These are phyloP conservation scores for Ramaria sp. DNA, from an alignment of 768 basidiomycete species.

Conservation along the genomic window DNA sequence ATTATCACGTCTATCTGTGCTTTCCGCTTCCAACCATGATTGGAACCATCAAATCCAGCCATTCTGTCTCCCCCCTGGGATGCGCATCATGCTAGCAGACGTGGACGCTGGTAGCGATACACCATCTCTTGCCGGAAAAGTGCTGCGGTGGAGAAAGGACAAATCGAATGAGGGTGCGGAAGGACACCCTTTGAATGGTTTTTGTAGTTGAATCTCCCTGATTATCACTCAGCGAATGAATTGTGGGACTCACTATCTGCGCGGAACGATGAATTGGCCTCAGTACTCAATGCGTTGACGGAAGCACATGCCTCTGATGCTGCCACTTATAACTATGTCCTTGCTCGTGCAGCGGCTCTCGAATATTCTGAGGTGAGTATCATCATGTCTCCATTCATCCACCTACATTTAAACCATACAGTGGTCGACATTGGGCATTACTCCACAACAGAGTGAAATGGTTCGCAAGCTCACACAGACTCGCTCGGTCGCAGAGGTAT, in stretches of 20 bases:
- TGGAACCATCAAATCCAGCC: constrained; percentile 68
- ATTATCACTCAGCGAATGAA: constrained; percentile 34
- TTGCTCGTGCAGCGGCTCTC: not conserved
- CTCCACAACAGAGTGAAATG: not conserved
- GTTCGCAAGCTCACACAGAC: not conserved
- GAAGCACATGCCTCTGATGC: not conserved
- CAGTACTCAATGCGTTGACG: not conserved
- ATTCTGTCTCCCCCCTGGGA: constrained; percentile 76
- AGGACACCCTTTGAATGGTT: not conserved
- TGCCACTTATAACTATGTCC: not conserved
- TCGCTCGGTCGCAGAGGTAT: constrained; percentile 25
- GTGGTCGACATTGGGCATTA: not conserved
- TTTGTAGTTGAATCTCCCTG: not conserved
- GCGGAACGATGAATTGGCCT: not conserved
- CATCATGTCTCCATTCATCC: not conserved
- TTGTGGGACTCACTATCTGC: constrained; percentile 56
- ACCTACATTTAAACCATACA: not conserved
- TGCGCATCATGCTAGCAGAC: constrained; percentile 84
- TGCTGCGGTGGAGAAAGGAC: constrained; percentile 78
- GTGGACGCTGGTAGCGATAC: constrained; percentile 96
- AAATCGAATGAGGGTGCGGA: constrained; percentile 42
- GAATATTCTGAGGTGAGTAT: not conserved
- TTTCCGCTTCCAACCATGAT: constrained; percentile 50
- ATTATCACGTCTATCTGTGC: constrained; percentile 33
- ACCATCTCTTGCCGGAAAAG: constrained; percentile 85